phyloP scores from a whole-genome alignment of 495 filamentous ascomycete genomes.

The Podospora didyma region DNA sequence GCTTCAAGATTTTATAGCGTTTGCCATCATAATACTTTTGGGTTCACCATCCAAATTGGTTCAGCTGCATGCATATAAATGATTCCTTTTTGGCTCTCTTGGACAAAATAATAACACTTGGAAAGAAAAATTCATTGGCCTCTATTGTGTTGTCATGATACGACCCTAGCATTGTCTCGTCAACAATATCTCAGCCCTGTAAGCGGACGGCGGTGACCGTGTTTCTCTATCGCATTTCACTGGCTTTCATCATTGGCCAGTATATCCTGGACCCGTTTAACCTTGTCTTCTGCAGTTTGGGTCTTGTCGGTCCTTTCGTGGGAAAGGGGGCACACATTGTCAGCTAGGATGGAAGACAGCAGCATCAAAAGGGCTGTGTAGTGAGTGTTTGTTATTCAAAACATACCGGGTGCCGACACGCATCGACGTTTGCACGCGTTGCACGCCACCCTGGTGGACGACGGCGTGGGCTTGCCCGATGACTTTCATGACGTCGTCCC shows the following conservation, averaged over 20 bases:
- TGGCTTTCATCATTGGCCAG: slow-evolving; percentile 20
- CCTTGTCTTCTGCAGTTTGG: slow-evolving; percentile 44
- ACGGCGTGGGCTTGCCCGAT: slow-evolving; percentile 88
- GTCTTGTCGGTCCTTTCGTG: slow-evolving; percentile 42
- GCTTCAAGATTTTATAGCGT: background rate
- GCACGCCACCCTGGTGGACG: slow-evolving; percentile 75
- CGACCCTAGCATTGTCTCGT: background rate
- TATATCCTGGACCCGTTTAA: slow-evolving; percentile 43
- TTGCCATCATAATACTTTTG: background rate
- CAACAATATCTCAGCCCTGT: background rate
- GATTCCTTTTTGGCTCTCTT: too few species aligned
- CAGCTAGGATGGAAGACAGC: background rate
- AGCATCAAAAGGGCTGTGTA: background rate
- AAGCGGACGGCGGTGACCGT: background rate
- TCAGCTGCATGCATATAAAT: too few species aligned
- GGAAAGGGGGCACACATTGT: background rate
- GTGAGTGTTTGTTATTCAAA: background rate
- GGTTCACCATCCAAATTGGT: too few species aligned
- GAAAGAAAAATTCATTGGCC: too few species aligned
- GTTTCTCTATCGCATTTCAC: background rate
- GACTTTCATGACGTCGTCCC: slow-evolving; percentile 82
- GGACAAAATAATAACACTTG: too few species aligned
- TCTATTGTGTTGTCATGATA: too few species aligned
- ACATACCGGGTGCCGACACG: slow-evolving; percentile 74
- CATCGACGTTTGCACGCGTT: slow-evolving; percentile 86